phyloP scores from a whole-genome alignment of 2,329 filamentous ascomycete species.

The Nectriaceae sp. region DNA sequence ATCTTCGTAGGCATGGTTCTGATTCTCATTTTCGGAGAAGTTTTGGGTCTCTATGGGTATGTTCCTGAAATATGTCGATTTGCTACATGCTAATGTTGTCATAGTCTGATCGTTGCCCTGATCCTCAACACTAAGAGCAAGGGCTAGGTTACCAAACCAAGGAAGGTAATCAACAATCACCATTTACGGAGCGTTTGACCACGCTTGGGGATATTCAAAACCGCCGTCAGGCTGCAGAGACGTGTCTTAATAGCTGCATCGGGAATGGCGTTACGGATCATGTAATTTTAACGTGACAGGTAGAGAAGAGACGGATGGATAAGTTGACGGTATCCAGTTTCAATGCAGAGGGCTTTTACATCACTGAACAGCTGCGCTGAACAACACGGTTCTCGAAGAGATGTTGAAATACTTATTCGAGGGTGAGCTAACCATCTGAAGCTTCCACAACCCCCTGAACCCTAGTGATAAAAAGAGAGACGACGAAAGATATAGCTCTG shows the following conservation, averaged over 20 bases:
- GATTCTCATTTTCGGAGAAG: conserved; percentile 98
- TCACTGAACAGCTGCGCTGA: conserved; percentile 2
- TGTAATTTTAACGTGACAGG: conserved; percentile 37
- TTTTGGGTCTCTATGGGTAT: conserved; percentile 94
- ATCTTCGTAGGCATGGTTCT: conserved; percentile 99
- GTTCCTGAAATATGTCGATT: no score
- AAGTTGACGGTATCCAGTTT: conserved; percentile 26
- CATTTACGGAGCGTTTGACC: conserved; percentile 3
- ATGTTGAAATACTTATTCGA: conserved; percentile 15
- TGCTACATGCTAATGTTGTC: background rate
- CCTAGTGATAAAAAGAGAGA: conserved; percentile 19
- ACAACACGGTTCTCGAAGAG: background rate
- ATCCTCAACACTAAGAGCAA: conserved; percentile 88
- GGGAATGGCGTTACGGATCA: conserved; percentile 40
- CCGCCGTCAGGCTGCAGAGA: conserved; percentile 22
- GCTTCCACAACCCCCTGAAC: conserved; percentile 8
- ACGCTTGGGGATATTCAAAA: conserved; percentile 8
- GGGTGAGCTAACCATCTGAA: conserved; percentile 18
- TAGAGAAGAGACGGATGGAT: conserved; percentile 27
- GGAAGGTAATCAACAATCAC: background rate
- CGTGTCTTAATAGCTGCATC: conserved; percentile 38
- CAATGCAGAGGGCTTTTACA: conserved; percentile 8
- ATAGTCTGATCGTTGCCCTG: conserved; percentile 85
- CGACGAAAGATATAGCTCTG: conserved; percentile 14
- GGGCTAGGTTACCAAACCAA: conserved; percentile 53